These are phyloP conservation scores for Leucocoprinus sp. DNA, from an alignment of 768 basidiomycete species.

Conservation along the genomic window DNA sequence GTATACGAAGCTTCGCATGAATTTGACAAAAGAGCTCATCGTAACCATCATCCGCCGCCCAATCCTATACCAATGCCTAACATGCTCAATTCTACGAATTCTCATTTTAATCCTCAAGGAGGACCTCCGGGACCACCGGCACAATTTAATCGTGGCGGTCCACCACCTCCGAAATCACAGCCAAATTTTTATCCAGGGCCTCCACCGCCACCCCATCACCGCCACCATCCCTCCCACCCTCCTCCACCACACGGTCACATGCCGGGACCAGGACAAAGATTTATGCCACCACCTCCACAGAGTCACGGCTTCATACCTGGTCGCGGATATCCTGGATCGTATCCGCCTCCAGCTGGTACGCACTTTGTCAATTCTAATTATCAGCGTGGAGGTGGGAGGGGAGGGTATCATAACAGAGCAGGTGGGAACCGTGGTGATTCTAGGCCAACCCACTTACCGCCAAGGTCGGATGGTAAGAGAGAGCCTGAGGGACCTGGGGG, in stretches of 20 bases:
- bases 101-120: conserved; percentile 20
- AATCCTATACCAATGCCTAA: conserved; percentile 20
- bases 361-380: neutral
- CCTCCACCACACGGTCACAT: conserved; percentile 2
- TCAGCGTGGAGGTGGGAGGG: conserved; percentile 9
- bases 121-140: conserved; percentile 6
- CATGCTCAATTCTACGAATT: conserved; percentile 12
- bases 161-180: conserved; percentile 29
- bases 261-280: conserved; percentile 17
- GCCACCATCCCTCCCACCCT: neutral
- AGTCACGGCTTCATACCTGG: conserved; percentile 7
- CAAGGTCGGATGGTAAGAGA: conserved; percentile 5
- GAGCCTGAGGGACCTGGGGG: no score
- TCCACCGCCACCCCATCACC: conserved; percentile 5
- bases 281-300: conserved; percentile 10
- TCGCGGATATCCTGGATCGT: conserved; percentile 6
- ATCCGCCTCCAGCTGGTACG: conserved; percentile 11
- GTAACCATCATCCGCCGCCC: conserved; percentile 27
- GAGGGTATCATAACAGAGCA: conserved; percentile 9
- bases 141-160: conserved; percentile 15
- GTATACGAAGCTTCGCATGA: conserved; percentile 79
- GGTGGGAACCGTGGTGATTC: conserved; percentile 8
- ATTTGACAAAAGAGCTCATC: conserved; percentile 66
- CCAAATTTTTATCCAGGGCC: conserved; percentile 22
- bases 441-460: conserved; percentile 15